Conservation (phyloP, 139 green algal species). For the Chlorella vulgaris region DNA sequence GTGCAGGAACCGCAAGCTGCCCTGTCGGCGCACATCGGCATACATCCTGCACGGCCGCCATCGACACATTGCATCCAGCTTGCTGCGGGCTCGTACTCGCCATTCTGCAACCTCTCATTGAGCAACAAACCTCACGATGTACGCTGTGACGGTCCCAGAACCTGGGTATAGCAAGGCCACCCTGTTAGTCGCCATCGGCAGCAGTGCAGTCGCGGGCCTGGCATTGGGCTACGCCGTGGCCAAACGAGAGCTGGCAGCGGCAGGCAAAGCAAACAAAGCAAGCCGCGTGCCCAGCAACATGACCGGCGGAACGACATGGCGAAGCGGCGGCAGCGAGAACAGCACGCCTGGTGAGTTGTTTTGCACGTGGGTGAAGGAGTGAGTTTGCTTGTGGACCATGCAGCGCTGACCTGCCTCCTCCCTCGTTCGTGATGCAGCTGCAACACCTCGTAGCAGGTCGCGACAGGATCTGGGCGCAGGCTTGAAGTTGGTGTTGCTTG, state of each 20-base stretch:
- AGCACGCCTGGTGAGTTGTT: conserved; percentile 7
- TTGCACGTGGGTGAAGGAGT: too few species aligned
- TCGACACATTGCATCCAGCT: neutral
- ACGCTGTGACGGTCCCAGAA: neutral
- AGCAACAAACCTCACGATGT: too few species aligned
- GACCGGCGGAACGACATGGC: neutral
- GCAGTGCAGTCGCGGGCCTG: neutral
- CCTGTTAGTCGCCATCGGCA: neutral
- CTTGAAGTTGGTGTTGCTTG: conserved; percentile 5
- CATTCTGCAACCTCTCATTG: too few species aligned
- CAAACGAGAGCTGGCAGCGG: neutral
- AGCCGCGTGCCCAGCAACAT: neutral
- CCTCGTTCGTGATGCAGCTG: too few species aligned
- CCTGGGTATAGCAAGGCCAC: neutral
- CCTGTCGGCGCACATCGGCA: too few species aligned
- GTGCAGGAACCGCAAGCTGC: too few species aligned
- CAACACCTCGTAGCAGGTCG: conserved; percentile 3
- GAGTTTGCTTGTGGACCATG: neutral
- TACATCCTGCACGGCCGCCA: neutral
- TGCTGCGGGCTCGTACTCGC: neutral
- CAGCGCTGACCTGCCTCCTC: too few species aligned
- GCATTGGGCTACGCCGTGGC: neutral
- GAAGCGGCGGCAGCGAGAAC: neutral
- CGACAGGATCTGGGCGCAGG: neutral
- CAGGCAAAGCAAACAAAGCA: neutral